phyloP scores from a whole-genome alignment of 495 filamentous ascomycete species.

The Terfezia claveryi region DNA sequence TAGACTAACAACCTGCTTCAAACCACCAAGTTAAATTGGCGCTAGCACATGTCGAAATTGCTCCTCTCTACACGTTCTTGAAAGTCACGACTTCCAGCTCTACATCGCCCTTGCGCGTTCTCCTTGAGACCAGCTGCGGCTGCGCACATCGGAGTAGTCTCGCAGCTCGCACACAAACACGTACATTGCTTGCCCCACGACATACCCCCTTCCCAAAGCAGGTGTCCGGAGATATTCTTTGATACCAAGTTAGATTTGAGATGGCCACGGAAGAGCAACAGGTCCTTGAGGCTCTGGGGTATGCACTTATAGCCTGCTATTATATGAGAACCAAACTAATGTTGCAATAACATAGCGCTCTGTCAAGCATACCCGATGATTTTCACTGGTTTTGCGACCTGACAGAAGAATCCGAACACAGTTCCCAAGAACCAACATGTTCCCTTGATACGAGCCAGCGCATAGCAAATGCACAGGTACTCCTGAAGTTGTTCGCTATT shows the following conservation, averaged over 20 bases:
- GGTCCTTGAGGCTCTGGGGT: neutral
- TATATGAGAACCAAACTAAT: neutral
- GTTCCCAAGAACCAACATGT: slow-evolving; percentile 3
- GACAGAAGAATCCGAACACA: slow-evolving; percentile 10
- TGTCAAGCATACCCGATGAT: slow-evolving; percentile 17
- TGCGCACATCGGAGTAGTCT: too few species aligned
- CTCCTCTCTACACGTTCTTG: too few species aligned
- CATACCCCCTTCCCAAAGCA: too few species aligned
- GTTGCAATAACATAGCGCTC: slow-evolving; percentile 3
- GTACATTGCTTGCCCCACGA: too few species aligned
- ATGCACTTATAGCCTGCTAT: neutral
- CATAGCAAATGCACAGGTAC: slow-evolving; percentile 11
- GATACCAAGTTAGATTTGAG: neutral
- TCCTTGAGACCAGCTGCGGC: too few species aligned
- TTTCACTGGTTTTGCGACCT: slow-evolving; percentile 18
- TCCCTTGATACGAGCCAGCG: slow-evolving; percentile 6
- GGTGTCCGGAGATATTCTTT: too few species aligned
- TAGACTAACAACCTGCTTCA: too few species aligned
- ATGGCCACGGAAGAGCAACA: neutral
- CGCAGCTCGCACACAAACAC: too few species aligned
- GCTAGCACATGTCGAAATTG: too few species aligned
- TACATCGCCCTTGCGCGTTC: too few species aligned
- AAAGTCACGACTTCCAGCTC: too few species aligned
- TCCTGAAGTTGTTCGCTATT: slow-evolving; percentile 15
- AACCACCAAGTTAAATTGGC: too few species aligned